Base-by-base conservation (phyloP, 2,329 filamentous ascomycete genomes). In the Pestalotiopsis sp. region DNA sequence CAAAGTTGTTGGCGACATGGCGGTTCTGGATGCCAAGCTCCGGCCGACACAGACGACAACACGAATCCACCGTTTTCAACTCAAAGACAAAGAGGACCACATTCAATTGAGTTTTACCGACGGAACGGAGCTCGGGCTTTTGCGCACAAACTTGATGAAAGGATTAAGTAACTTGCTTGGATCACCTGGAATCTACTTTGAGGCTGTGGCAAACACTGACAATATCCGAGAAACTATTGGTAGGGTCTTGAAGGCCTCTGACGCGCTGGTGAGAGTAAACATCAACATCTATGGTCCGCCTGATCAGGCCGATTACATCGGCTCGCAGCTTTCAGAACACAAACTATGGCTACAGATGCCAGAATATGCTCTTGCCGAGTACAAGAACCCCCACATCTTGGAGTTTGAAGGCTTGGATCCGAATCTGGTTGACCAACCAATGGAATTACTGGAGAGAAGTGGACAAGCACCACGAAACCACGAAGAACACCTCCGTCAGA, bases 401-500 rank as follows among this genome's bases (percentile, higher is more conserved):
- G 57, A 49, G 27, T 67, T 67, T 36, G 66, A 67, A 56, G 66
- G 23, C 23, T 13, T 67, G 7, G 58, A 63, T 13, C 11, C 38
- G 3, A 56, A 17, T 20, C n/a, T 31, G n/a, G 6, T 67, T n/a
- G 58, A 57, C 1, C 17, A 49, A 39, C 36, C 58, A 12, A 56
- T 38, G 11, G 39, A 67, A 12, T 4, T 52, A 7, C 20, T 63
- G 6, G 39, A 67, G 17, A 61, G 58, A 23, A n/a, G 39, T 7
- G 11, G 59, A 20, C 45, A 68, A 14, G 69, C 68, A 62, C 67
- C 66, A 23, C 67, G 64, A 14, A 65, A 61, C 1, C 56, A 56
- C 17, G 70, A 70, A 27, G 69, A 71, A 13, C 66, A 59, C 13
- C 23, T 74, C 60, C 36, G 69, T 45, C 20, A 67, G 31, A 52